These are phyloP conservation scores for Lentinula guzmanii DNA, from an alignment of 768 basidiomycete species.

Conservation along the genomic window DNA sequence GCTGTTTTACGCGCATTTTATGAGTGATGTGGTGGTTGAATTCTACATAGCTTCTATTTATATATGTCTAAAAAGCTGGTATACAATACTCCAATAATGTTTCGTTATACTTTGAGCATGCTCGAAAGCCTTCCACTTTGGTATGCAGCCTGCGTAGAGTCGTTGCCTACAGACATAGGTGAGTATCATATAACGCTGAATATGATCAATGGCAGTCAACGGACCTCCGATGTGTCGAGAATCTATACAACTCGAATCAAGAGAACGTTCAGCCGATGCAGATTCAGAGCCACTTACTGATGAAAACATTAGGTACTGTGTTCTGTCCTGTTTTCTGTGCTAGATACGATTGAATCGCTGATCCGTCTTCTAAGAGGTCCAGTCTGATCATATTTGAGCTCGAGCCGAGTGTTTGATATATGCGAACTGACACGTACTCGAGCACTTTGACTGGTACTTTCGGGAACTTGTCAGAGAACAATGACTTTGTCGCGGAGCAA, in stretches of 20 bases:
- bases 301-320: conserved; percentile 53
- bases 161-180: not conserved
- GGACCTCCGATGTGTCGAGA: conserved; percentile 29
- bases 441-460: conserved; percentile 17
- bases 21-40: not conserved
- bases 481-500: conserved; percentile 25
- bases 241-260: conserved; percentile 13
- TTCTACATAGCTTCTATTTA: not conserved
- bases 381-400: conserved; percentile 21
- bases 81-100: not conserved
- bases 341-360: conserved; percentile 43
- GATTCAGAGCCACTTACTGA: conserved; percentile 30
- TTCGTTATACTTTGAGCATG: not conserved
- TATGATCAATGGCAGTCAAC: not conserved
- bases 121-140: conserved; percentile 2
- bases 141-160: conserved; percentile 6
- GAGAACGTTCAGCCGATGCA: not conserved
- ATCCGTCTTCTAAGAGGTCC: conserved; percentile 33
- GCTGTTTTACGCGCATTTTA: conserved; percentile 1
- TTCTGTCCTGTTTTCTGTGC: conserved; percentile 38
- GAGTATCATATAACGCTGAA: not conserved
- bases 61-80: not conserved
- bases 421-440: conserved; percentile 22
- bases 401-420: not conserved
- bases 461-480: conserved; percentile 18